Evolutionary conservation across 2,329 filamentous ascomycete genomes (phyloP), one percentile per base, ranked within the genome.

Genomic region (Ascochyta clinopodiicola): DNA sequence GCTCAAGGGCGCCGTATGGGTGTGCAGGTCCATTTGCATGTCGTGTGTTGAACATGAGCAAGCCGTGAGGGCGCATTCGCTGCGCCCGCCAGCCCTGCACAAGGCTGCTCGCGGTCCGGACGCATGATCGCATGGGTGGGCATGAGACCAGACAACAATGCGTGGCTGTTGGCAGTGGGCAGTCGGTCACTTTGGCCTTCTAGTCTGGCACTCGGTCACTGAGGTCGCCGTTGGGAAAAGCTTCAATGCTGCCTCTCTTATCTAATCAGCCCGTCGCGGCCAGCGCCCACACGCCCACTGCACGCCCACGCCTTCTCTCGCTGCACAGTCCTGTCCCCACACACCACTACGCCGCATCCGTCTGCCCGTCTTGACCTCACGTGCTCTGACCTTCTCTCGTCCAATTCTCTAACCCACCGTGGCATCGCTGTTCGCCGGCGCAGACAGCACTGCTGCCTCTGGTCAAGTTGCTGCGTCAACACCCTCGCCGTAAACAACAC

Each of bases 71-170:
- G 43, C 56, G 66, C 45, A 54, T 59, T 55, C 62, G 51, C 58
- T 59, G 69, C 63, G 68, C 64, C 63, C 69, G 71, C 69, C 69
- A 73, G 63, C 64, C 65, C 49, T 72, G 71, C 66, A 75, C 66
- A 46, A 76, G 72, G 72, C 76, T 76, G 75, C 70, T 72, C 69
- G 73, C 70, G 71, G 75, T 72, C 64, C 75, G 73, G 62, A 78
- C 75, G 70, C 80, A 82, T 82, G 70, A 72, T 81, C 75, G 79
- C 80, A 82, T 82, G 75, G 72, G 76, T 71, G 68, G 60, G 69
- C 71, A 73, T 74, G 68, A 52, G 59, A 49, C 29, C 29, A 22
- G 40, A 34, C 48, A 31, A 34, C 44, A 24, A 27, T 34, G 32
- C 36, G 29, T 51, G 38, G 44, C 48, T 51, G 53, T 32, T 34